These are phyloP conservation scores for Coemansia aciculifera DNA, from an alignment of 192 early-diverging fungal genomes.

Conservation along the genomic window DNA sequence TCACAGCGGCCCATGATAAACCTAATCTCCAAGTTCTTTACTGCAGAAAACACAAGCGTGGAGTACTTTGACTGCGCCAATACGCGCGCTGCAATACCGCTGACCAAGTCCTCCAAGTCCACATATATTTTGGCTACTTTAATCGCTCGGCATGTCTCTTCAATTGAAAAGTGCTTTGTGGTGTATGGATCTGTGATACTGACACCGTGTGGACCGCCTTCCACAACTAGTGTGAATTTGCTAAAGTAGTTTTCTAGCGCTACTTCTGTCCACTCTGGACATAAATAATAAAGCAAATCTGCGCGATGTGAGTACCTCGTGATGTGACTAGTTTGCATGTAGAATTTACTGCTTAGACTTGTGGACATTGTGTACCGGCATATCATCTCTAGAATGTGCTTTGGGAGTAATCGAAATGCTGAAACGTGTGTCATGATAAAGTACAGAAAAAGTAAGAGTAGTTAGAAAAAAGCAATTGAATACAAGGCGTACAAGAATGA, in stretches of 20 bases:
- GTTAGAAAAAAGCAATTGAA: not conserved
- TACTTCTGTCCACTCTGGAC: conserved; percentile 4
- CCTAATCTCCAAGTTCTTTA: conserved; percentile 2
- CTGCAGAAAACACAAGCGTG: not conserved
- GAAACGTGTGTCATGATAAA: not conserved
- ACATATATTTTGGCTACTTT: conserved; percentile 5
- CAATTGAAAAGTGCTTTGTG: not conserved
- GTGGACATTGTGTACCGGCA: conserved; percentile 4
- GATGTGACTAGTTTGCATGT: not conserved
- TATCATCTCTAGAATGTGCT: conserved; percentile 3
- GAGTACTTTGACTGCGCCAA: not conserved
- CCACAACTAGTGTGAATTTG: not conserved
- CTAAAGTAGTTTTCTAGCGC: conserved; percentile 1
- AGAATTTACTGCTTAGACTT: not conserved
- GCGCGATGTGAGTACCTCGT: conserved; percentile 2
- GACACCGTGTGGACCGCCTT: not conserved
- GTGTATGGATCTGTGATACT: not conserved
- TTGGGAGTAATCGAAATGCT: not conserved
- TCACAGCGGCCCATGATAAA: not conserved
- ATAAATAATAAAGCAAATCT: not conserved
- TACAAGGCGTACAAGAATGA: not conserved
- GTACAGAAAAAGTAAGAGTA: not conserved
- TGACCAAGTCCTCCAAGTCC: not conserved
- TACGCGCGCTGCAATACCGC: not conserved
- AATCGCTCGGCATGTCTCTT: not conserved